Evolutionary conservation across 192 early-diverging fungal genomes (phyloP), one percentile per base, ranked within the genome.

Genomic region (Coemansia sp.): DNA sequence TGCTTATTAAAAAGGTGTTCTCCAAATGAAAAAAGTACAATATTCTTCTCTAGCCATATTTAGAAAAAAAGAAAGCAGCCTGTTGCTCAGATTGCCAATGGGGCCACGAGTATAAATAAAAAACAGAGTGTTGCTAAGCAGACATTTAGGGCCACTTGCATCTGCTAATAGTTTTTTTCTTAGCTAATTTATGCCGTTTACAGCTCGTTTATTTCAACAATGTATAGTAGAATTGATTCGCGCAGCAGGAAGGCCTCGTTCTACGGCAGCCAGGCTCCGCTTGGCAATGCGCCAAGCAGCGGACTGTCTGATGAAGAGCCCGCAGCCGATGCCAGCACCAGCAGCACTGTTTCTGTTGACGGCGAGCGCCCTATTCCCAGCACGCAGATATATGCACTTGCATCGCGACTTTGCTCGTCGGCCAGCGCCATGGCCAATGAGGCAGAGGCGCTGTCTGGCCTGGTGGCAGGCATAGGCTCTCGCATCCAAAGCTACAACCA

Each of bases 401-500:
- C 28, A 47, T 39, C 34, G 3, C 23, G 49, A 11, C 27, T 52
- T 1, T 19, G 29, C 8, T 42, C 60, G 2, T 60, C 54, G n/a
- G 46, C 51, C 2, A 52, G 19, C 48, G 49, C 65, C 14, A 56
- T 69, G 63, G 51, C 55, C 34, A 32, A 55, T 9, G 67, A 69
- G 42, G 60, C 67, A 19, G 67, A 68, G 20, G 52, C 52, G 13
- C 60, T 75, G 20, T 59, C 55, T 0, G 55, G 48, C 18, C 23
- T 69, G 34, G 39, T 65, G 13, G 19, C 25, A 39, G 58, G 55
- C 23, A 62, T 69, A 14, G 23, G 60, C 27, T n/a, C 36, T 34
- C 72, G 68, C 46, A 58, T 74, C 29, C 62, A 50, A 7, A 54
- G 50, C 27, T 69, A 75, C 34, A 69, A 55, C 24, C 67, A 69